Percentiles rank a stretch among this genome's conserved stretches.
Conservation (phyloP, 2,329 filamentous ascomycete genomes). For the Aspergillus terreus region DNA sequence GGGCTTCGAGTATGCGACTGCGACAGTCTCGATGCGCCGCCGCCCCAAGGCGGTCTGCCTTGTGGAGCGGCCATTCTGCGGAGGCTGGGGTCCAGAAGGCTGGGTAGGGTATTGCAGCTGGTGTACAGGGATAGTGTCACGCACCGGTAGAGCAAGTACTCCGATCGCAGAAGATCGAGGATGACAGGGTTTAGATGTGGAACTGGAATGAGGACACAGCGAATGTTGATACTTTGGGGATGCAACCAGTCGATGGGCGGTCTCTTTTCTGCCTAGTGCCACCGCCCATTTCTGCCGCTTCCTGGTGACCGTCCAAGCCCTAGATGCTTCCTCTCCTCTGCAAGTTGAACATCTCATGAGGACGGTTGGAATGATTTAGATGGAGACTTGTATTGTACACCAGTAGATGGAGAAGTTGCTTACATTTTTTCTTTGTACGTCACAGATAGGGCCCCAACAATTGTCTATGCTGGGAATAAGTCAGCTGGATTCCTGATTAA, state of each 20-base stretch:
- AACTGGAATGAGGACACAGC: background rate
- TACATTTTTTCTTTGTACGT: too few species aligned
- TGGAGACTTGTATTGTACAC: too few species aligned
- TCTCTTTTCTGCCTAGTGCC: slow-evolving; percentile 1
- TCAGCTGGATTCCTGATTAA: too few species aligned
- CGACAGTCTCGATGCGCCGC: background rate
- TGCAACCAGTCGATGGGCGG: background rate
- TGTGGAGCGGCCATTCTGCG: background rate
- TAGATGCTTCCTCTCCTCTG: background rate
- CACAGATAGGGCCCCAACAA: too few species aligned
- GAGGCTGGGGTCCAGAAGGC: background rate
- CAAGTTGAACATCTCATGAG: background rate
- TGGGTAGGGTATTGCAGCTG: background rate
- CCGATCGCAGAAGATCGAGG: background rate
- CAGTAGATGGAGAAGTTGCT: too few species aligned
- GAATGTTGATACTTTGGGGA: background rate
- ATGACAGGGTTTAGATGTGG: background rate
- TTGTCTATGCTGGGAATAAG: too few species aligned
- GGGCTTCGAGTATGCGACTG: background rate
- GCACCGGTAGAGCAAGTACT: background rate
- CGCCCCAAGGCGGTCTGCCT: slow-evolving; percentile 6
- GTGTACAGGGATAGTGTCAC: background rate
- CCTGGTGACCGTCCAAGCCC: background rate
- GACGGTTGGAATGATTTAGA: too few species aligned
- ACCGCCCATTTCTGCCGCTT: slow-evolving; percentile 10